phyloP scores from a whole-genome alignment of 352 stramenopile genomes.

The Phytophthora gonapodyides region DNA sequence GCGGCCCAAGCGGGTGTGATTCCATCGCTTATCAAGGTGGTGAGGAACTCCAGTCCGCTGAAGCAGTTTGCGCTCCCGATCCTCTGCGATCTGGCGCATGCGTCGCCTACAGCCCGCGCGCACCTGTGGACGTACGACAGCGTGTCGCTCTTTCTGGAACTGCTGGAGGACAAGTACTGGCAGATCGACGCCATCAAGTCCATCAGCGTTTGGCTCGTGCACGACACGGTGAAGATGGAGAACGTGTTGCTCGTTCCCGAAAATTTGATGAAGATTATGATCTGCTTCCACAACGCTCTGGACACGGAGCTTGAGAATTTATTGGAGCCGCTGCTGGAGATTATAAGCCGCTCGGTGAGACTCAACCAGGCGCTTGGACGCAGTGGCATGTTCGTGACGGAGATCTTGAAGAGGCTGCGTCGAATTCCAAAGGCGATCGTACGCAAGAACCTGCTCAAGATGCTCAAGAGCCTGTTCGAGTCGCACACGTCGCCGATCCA shows the following conservation, averaged over 20 bases:
- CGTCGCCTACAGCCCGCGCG: constrained; percentile 78
- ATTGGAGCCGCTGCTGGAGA: constrained; percentile 80
- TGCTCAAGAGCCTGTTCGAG: constrained; percentile 92
- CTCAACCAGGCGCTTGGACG: constrained; percentile 88
- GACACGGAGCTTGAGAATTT: constrained; percentile 83
- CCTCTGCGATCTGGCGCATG: constrained; percentile 92
- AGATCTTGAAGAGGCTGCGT: constrained; percentile 81
- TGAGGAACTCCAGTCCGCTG: constrained; percentile 79
- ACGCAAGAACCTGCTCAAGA: constrained; percentile 92
- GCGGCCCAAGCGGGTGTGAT: constrained; percentile 90
- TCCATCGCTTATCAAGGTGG: constrained; percentile 89
- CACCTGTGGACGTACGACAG: constrained; percentile 87
- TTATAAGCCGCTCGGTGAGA: constrained; percentile 71
- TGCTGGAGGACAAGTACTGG: constrained; percentile 91
- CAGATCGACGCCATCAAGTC: constrained; percentile 90
- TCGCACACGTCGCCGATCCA: constrained; percentile 82
- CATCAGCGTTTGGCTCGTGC: constrained; percentile 83
- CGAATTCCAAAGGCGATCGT: constrained; percentile 89
- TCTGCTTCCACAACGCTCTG: constrained; percentile 68
- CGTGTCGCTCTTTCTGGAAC: constrained; percentile 84
- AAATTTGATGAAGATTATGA: constrained; percentile 74
- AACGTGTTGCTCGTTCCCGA: constrained; percentile 66
- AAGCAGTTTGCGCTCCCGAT: constrained; percentile 94
- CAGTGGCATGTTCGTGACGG: constrained; percentile 83
- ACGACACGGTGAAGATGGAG: constrained; percentile 87